A percentile compares a stretch with the other conserved stretches of the same genome.
These are phyloP conservation scores for Phytophthora idaei DNA, from an alignment of 352 stramenopile species.

Conservation along the genomic window DNA sequence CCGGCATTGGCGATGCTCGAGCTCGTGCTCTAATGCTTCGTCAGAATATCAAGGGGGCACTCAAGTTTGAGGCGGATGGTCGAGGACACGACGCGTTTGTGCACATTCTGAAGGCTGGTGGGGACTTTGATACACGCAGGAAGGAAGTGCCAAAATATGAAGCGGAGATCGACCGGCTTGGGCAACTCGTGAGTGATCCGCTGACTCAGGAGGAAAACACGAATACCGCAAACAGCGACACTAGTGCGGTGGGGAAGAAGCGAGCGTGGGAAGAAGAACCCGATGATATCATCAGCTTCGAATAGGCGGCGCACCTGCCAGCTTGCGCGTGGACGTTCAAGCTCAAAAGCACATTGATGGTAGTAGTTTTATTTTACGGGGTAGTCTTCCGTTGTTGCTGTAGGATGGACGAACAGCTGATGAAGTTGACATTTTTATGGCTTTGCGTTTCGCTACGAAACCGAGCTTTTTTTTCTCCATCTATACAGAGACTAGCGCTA, in stretches of 20 bases:
- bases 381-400: neutral
- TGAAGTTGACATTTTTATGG: no score
- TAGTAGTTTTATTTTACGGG: neutral
- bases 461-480: no score
- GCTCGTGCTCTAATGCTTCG: neutral
- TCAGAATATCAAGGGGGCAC: neutral
- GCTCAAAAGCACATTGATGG: no score
- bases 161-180: conserved; percentile 7
- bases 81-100: conserved; percentile 1
- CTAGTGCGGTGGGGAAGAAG: neutral
- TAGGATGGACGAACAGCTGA: no score
- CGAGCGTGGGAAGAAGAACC: conserved; percentile 2
- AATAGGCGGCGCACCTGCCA: neutral
- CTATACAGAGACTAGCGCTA: no score
- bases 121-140: neutral
- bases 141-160: conserved; percentile 4
- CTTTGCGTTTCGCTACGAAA: no score
- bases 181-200: neutral
- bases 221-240: neutral
- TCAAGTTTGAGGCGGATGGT: conserved; percentile 6
- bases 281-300: neutral
- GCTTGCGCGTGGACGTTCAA: no score
- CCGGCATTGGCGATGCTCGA: conserved; percentile 2
- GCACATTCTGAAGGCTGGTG: conserved; percentile 1
- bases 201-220: conserved; percentile 6